phyloP scores from a whole-genome alignment of 164 flowering plant species.

The Vitis labrusca region DNA sequence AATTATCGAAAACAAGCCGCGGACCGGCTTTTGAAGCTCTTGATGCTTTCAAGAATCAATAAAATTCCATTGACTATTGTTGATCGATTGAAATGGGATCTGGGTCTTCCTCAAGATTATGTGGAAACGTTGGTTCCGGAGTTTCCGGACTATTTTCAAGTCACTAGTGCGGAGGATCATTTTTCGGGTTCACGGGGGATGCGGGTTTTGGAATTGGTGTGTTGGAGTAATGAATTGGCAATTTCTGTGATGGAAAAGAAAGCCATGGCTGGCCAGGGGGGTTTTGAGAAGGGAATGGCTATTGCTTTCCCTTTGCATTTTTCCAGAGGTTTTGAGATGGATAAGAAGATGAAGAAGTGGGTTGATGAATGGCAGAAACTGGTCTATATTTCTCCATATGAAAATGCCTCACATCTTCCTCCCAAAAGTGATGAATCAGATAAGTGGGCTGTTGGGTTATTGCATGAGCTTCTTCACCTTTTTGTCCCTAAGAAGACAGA shows the following conservation, averaged over 20 bases:
- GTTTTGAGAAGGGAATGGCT: conserved; percentile 41
- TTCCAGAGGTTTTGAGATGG: conserved; percentile 72
- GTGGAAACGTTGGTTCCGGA: conserved; percentile 44
- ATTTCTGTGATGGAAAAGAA: conserved; percentile 58
- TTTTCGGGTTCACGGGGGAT: conserved; percentile 2
- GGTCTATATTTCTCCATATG: conserved; percentile 92
- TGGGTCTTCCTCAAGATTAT: conserved; percentile 81
- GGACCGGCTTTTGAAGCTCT: conserved; percentile 61
- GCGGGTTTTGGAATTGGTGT: conserved; percentile 69
- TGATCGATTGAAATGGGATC: conserved; percentile 66
- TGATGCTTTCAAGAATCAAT: conserved; percentile 59
- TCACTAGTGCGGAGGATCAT: conserved; percentile 15
- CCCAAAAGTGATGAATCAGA: conserved; percentile 76
- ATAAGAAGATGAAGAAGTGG: conserved; percentile 75
- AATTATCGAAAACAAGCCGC: conserved; percentile 47
- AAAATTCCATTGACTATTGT: conserved; percentile 53
- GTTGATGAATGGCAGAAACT: conserved; percentile 81
- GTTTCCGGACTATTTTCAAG: conserved; percentile 79
- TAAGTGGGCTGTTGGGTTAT: conserved; percentile 72
- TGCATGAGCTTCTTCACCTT: conserved; percentile 80
- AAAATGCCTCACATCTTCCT: conserved; percentile 62
- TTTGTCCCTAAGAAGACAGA: conserved; percentile 79
- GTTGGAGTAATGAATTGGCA: conserved; percentile 69
- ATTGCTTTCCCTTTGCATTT: conserved; percentile 59
- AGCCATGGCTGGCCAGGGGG: conserved; percentile 21